Evolutionary conservation across 2,329 filamentous ascomycete species (phyloP), one percentile per base, ranked within the genome.

Genomic region (Ceratocystis cacaofunesta): DNA sequence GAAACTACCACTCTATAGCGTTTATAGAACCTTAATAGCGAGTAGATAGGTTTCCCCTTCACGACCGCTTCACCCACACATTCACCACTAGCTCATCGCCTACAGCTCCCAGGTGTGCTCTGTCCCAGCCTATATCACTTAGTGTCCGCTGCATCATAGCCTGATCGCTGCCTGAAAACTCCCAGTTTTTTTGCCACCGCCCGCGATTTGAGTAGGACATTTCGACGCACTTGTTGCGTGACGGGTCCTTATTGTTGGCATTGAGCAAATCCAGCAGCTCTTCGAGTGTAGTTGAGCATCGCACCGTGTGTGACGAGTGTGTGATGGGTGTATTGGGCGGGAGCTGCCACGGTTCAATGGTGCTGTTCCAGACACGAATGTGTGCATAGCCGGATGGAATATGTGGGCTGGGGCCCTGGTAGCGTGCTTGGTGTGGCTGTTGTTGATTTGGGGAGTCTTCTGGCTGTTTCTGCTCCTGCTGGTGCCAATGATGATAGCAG

Each of bases 181-280:
- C 76, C 57, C 82, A 70, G 0, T 83, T 84, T 68, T 79, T 80
- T 69, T 82, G 80, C 83, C 85, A 89, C 36, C 74, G 76, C 0
- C 84, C 84, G 28, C 79, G 78, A 0, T 81, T 82, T 2, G 79
- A 80, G 46, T 79, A 76, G 32, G 80, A 75, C 3, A 85, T 74
- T 74, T 86, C 84, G 60, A 78, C 80, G 68, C 86, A 77, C 66
- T 75, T 75, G 69, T 88, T 85, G 71, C 81, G 82, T 70, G 78
- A 78, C 0, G 78, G 70, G 0, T 72, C 69, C 0, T 76, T 71
- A 69, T 85, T 85, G 5, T 71, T 74, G 50, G 82, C 83, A 0
- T 84, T 84, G 44, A 86, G 80, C 0, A 82, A 79, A 68, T 78
- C 75, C 70, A 88, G 76, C 15, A 88, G 72, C 63, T 86, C 81